These are phyloP conservation scores for Chaetomiaceae sp. DNA, from an alignment of 2,329 filamentous ascomycete genomes.

Conservation along the genomic window DNA sequence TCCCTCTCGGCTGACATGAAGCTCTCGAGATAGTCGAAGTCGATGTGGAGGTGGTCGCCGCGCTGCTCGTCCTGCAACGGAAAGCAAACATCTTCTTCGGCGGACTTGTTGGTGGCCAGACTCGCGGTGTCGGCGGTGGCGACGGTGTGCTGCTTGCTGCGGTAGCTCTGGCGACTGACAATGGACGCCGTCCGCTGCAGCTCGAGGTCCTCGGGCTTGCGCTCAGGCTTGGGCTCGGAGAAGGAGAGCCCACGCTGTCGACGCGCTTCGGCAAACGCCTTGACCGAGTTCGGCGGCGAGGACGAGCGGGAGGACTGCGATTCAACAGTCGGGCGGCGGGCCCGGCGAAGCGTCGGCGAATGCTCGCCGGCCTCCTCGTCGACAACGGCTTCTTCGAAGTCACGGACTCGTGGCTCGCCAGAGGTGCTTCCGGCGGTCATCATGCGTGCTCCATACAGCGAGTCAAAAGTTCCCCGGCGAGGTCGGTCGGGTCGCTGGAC, in stretches of 20 bases:
- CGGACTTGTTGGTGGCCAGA: constrained; percentile 60
- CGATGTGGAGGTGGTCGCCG: constrained; percentile 73
- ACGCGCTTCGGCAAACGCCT: constrained; percentile 88
- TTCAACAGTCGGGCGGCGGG: constrained; percentile 51
- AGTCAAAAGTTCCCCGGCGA: constrained; percentile 69
- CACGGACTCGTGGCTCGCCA: constrained; percentile 53
- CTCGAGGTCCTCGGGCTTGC: constrained; percentile 41
- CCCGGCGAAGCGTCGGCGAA: constrained; percentile 39
- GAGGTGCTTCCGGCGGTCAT: constrained; percentile 35
- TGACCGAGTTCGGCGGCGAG: constrained; percentile 94
- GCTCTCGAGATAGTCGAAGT: constrained; percentile 90
- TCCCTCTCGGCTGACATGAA: constrained; percentile 65
- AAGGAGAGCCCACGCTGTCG: constrained; percentile 66
- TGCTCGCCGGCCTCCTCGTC: constrained; percentile 61
- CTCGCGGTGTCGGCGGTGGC: constrained; percentile 54
- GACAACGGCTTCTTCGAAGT: constrained; percentile 80
- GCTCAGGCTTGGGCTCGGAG: constrained; percentile 37
- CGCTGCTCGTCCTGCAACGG: constrained; percentile 62
- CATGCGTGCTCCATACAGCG: constrained; percentile 52
- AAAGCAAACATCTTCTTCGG: constrained; percentile 85
- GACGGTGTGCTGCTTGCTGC: constrained; percentile 53
- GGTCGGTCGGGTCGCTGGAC: constrained; percentile 54
- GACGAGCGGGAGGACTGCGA: constrained; percentile 57
- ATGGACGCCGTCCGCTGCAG: constrained; percentile 67
- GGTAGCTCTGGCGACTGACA: constrained; percentile 55